A percentile compares a stretch with the other conserved stretches of the same genome.
These are phyloP conservation scores for Saccharomycopsis schoenii DNA, from an alignment of 805 yeast genomes.

Conservation along the genomic window DNA sequence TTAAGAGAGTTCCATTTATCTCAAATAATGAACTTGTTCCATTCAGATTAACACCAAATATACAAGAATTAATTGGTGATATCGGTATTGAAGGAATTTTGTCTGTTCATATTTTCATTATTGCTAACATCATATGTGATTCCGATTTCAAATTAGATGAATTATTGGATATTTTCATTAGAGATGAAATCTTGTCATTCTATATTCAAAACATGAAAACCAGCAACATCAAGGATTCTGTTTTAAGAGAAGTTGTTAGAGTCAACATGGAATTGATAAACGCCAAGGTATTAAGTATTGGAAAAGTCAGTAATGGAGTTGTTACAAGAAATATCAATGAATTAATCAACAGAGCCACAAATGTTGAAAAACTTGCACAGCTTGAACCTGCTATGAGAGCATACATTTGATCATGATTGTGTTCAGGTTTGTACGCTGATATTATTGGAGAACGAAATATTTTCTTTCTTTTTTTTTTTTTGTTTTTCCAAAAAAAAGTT, in stretches of 20 bases:
- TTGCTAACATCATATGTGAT: conserved; percentile 80
- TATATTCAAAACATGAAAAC: conserved; percentile 50
- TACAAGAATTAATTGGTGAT: conserved; percentile 88
- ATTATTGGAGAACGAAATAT: too few relatives aligned
- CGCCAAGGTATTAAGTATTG: conserved; percentile 46
- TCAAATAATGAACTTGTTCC: conserved; percentile 93
- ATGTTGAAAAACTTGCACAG: conserved; percentile 85
- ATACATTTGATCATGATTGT: too few relatives aligned
- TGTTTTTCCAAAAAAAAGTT: neutral
- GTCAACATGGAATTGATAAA: conserved; percentile 79
- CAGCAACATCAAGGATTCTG: conserved; percentile 44
- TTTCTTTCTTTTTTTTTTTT: neutral
- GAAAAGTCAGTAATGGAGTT: conserved; percentile 27
- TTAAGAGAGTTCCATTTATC: conserved; percentile 53
- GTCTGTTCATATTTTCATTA: conserved; percentile 71
- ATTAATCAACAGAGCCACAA: conserved; percentile 87
- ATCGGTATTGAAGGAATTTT: conserved; percentile 85
- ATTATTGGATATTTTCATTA: conserved; percentile 78
- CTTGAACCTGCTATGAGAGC: conserved; percentile 77
- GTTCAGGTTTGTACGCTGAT: too few relatives aligned
- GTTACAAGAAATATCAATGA: conserved; percentile 88
- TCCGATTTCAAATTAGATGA: conserved; percentile 90
- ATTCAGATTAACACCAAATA: conserved; percentile 90
- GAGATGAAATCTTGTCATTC: conserved; percentile 94
- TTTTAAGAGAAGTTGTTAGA: conserved; percentile 75